Evolutionary conservation across 306 rosid species (phyloP).

Genomic region (Rubus idaeus): DNA sequence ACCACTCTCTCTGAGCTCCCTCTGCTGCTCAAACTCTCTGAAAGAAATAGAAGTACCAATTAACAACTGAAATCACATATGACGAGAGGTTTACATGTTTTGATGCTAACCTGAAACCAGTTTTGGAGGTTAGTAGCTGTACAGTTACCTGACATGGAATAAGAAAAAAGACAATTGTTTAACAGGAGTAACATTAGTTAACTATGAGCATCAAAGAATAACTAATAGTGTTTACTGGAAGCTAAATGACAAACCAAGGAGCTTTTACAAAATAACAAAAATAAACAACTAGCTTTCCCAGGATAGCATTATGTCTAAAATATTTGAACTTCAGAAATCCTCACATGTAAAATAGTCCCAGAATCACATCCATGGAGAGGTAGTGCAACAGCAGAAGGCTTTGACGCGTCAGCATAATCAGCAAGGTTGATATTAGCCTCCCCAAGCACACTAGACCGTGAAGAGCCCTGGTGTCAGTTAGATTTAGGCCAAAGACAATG

Average conservation of each 20-base stretch:
- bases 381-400: constrained; percentile 70
- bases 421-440: constrained; percentile 85
- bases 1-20: constrained; percentile 96
- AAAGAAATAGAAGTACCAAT: constrained; percentile 39
- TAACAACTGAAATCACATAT: constrained; percentile 29
- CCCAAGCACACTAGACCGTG: constrained; percentile 94
- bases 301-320: constrained; percentile 19
- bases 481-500: constrained; percentile 37
- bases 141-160: constrained; percentile 80
- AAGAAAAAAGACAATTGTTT: constrained; percentile 21
- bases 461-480: constrained; percentile 68
- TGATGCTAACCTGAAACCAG: constrained; percentile 89
- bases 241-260: constrained; percentile 16
- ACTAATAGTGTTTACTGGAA: constrained; percentile 21
- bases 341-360: constrained; percentile 83
- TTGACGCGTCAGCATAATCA: constrained; percentile 88
- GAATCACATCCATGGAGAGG: constrained; percentile 83
- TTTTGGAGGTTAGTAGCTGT: constrained; percentile 97
- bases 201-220: constrained; percentile 15
- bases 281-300: constrained; percentile 10
- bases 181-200: background rate
- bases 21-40: constrained; percentile 99
- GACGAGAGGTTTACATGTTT: constrained; percentile 33
- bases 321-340: constrained; percentile 35
- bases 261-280: constrained; percentile 16